phyloP scores from a whole-genome alignment of 176 grass and related monocot species.

The Tuctoria greenei region DNA sequence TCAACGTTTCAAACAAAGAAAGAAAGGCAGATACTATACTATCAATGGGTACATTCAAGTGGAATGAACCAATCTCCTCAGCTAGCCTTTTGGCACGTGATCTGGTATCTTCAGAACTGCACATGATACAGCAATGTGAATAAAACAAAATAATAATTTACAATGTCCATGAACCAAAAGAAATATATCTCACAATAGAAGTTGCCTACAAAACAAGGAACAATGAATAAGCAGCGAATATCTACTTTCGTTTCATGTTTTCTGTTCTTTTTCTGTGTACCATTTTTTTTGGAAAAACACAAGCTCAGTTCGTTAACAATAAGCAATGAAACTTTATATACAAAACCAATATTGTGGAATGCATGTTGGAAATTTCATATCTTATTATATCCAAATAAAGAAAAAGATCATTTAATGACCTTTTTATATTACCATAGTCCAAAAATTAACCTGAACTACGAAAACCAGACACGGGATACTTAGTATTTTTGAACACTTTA shows the following conservation, averaged over 20 bases:
- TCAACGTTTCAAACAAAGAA: conserved; percentile 82
- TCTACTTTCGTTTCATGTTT: not conserved
- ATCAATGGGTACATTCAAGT: conserved; percentile 83
- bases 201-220: conserved; percentile 8
- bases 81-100: conserved; percentile 82
- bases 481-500: not conserved
- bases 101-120: conserved; percentile 87
- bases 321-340: not conserved
- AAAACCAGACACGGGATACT: not conserved
- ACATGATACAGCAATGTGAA: conserved; percentile 25
- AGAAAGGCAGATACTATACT: conserved; percentile 82
- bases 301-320: not conserved
- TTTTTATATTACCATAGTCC: not conserved
- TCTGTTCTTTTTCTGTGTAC: not conserved
- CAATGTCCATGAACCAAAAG: conserved; percentile 7
- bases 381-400: not conserved
- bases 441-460: not conserved
- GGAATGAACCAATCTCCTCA: conserved; percentile 84
- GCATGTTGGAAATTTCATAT: not conserved
- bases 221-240: not conserved
- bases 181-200: not conserved
- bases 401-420: not conserved
- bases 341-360: not conserved
- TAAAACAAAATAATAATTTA: conserved; percentile 28
- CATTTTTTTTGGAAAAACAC: not conserved